Evolutionary conservation across 495 filamentous ascomycete species (phyloP).

Genomic region (Apiosordaria backusii): DNA sequence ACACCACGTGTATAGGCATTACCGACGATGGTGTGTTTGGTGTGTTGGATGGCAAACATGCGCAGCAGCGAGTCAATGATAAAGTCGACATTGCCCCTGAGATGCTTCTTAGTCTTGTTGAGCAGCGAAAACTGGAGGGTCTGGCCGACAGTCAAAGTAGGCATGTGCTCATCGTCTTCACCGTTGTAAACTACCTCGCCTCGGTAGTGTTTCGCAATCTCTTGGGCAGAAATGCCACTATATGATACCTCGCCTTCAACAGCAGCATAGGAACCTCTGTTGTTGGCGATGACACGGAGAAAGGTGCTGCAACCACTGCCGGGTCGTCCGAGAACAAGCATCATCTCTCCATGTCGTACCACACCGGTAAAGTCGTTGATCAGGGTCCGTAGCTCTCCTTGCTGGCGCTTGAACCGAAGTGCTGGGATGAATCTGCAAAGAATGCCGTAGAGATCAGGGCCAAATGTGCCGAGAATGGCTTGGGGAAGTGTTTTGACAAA

Average conservation of each 20-base stretch:
- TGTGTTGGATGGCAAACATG: conserved; percentile 74
- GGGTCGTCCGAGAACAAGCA: conserved; percentile 77
- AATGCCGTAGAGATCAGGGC: conserved; percentile 74
- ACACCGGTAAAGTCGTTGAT: conserved; percentile 77
- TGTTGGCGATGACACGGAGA: conserved; percentile 72
- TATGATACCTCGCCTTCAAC: conserved; percentile 73
- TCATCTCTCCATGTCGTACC: conserved; percentile 72
- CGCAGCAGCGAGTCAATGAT: conserved; percentile 69
- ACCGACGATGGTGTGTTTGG: conserved; percentile 77
- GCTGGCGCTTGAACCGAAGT: conserved; percentile 46
- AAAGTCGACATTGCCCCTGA: conserved; percentile 62
- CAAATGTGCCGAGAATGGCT: conserved; percentile 78
- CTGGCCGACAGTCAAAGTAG: conserved; percentile 71
- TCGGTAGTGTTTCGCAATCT: conserved; percentile 65
- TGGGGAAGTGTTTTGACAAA: conserved; percentile 74
- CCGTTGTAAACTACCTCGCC: conserved; percentile 81
- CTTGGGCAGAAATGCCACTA: conserved; percentile 67
- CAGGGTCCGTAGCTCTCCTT: conserved; percentile 51
- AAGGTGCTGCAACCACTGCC: conserved; percentile 80
- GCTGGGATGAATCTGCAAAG: conserved; percentile 61
- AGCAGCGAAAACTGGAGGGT: conserved; percentile 79
- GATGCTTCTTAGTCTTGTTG: conserved; percentile 75
- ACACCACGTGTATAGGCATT: conserved; percentile 76
- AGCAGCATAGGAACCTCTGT: conserved; percentile 59
- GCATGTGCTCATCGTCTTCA: conserved; percentile 79